These are phyloP conservation scores for Diaporthe vaccinii DNA, from an alignment of 2,329 filamentous ascomycete genomes.

Conservation along the genomic window DNA sequence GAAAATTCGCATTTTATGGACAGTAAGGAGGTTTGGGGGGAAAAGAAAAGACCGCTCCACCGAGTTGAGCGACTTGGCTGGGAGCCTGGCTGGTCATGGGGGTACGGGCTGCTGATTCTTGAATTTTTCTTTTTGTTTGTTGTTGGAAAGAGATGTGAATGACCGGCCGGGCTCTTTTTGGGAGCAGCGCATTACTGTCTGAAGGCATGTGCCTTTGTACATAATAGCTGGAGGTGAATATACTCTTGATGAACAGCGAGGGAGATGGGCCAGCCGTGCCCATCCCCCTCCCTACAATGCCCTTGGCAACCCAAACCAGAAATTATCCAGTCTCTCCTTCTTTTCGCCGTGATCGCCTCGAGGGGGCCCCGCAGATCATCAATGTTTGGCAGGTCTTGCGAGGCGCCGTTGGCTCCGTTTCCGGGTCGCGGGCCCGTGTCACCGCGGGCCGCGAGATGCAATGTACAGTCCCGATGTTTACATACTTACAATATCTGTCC, in stretches of 20 bases:
- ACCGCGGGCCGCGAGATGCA: neutral
- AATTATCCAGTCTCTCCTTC: neutral
- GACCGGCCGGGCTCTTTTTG: constrained; percentile 16
- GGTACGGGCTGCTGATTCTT: neutral
- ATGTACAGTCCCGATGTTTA: neutral
- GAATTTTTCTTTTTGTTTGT: neutral
- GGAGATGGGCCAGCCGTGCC: constrained; percentile 22
- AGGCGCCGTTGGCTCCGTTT: constrained; percentile 2
- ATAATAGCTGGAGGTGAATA: constrained; percentile 39
- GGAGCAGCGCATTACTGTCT: constrained; percentile 29
- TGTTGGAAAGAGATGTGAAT: neutral
- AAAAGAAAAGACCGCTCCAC: constrained; percentile 26
- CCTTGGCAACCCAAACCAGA: constrained; percentile 29
- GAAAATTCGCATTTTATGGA: constrained; percentile 39
- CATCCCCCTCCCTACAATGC: constrained; percentile 3
- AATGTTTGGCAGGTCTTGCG: neutral
- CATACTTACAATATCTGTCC: neutral
- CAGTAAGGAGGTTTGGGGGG: constrained; percentile 16
- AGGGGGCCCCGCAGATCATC: neutral
- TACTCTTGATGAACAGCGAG: constrained; percentile 33
- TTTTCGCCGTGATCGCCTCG: neutral
- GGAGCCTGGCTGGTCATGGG: constrained; percentile 34
- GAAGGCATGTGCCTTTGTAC: constrained; percentile 33
- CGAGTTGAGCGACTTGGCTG: constrained; percentile 25
- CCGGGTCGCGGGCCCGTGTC: neutral